Percentiles rank a stretch among this genome's conserved stretches.
Evolutionary conservation across 768 basidiomycete species (phyloP).

Genomic region (Leccinum truebloodii): DNA sequence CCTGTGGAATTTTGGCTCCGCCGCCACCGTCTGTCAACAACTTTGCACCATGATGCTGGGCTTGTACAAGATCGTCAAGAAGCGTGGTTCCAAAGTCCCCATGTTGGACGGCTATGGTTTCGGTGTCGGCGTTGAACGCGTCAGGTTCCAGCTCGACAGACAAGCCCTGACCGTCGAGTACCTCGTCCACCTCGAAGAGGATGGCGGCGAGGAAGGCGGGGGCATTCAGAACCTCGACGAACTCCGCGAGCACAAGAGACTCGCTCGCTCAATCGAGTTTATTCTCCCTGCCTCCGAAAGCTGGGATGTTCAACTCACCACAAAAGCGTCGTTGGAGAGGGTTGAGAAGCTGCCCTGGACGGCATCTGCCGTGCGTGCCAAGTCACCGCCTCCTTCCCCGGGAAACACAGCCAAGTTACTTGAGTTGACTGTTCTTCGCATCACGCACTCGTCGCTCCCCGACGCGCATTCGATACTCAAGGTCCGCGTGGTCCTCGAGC

Average conservation of each 20-base stretch:
- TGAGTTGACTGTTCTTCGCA: slow-evolving; percentile 56
- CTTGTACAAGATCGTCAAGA: slow-evolving; percentile 76
- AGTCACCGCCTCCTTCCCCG: slow-evolving; percentile 33
- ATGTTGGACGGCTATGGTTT: slow-evolving; percentile 76
- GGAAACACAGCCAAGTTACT: slow-evolving; percentile 39
- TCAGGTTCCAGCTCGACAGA: slow-evolving; percentile 78
- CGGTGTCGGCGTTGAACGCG: slow-evolving; percentile 76
- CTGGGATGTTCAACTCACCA: slow-evolving; percentile 85
- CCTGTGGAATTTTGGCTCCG: slow-evolving; percentile 76
- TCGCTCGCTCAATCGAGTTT: slow-evolving; percentile 80
- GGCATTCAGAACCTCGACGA: slow-evolving; percentile 57
- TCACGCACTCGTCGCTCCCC: slow-evolving; percentile 70
- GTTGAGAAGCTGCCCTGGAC: slow-evolving; percentile 77
- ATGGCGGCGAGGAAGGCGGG: slow-evolving; percentile 26
- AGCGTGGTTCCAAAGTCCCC: slow-evolving; percentile 74
- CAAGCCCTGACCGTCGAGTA: slow-evolving; percentile 85
- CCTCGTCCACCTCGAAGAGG: slow-evolving; percentile 71
- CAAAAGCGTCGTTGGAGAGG: slow-evolving; percentile 70
- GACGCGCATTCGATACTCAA: slow-evolving; percentile 80
- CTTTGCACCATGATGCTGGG: slow-evolving; percentile 84
- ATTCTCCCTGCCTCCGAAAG: slow-evolving; percentile 73
- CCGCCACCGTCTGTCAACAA: slow-evolving; percentile 69
- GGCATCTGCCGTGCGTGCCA: slow-evolving; percentile 53
- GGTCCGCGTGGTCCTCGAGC: slow-evolving; percentile 77
- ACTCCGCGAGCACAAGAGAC: slow-evolving; percentile 66